Evolutionary conservation across 2,329 filamentous ascomycete genomes (phyloP), one percentile per base, ranked within the genome.

Genomic region (Nannizzia gypsea): DNA sequence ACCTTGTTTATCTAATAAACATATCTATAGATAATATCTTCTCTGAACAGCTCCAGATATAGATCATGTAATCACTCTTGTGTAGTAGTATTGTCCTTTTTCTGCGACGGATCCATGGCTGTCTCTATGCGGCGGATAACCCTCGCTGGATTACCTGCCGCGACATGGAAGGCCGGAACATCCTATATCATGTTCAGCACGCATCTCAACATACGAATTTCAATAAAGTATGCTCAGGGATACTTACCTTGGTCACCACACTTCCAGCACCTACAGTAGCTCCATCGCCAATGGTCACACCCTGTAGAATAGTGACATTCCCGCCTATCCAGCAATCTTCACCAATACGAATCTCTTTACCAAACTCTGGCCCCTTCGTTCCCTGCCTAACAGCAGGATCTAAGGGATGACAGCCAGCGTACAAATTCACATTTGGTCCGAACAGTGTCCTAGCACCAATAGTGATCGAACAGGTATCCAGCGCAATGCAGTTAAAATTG

Each of bases 281-380:
- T 0, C 90, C 89, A 59, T 80, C 78, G 0, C 90, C 90, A 64
- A 95, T 86, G 0, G 81, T 91, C 24, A 95, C 84, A 0, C 90
- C 90, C 0, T 88, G 84, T 48, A 91, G 75, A 17, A 95, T 81
- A 22, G 78, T 82, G 3, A 83, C 84, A 67, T 85, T 86, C 0
- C 87, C 87, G 0, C 85, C 88, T 31, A 92, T 73, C 88, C 88
- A 90, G 73, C 88, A 88, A 74, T 95, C 90, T 64, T 90, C 85
- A 0, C 86, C 89, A 58, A 95, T 83, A 36, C 77, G 80, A 63
- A 96, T 88, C 8, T 87, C 82, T 65, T 82, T 83, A 0, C 89
- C 90, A 6, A 76, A 67, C 71, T 96, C 90, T 0, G 89, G 89
- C 0, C 90, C 90, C 13, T 81, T 78, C 0, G 81, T 85, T 0